Conservation (phyloP, 2,329 filamentous ascomycete genomes). For the Hypoxylon sp. region DNA sequence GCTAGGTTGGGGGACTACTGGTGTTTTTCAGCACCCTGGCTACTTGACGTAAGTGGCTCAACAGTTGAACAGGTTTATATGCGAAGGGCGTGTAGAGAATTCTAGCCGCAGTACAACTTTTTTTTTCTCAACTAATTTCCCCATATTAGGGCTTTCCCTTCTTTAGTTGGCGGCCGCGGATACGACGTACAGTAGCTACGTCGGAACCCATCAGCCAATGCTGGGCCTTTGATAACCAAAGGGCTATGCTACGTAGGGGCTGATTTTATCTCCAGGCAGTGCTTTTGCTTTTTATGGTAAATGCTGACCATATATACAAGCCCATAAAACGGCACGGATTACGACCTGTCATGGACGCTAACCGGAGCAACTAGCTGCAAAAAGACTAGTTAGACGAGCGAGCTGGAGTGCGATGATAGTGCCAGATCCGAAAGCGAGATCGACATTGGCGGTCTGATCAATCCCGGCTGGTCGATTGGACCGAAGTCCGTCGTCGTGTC, state of each 20-base stretch:
- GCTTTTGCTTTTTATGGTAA: not conserved
- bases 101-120: not conserved
- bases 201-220: not conserved
- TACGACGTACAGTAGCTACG: not conserved
- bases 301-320: not conserved
- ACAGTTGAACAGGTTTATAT: not conserved
- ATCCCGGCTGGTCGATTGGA: conserved; percentile 11
- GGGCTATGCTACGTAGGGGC: not conserved
- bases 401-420: not conserved
- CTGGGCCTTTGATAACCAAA: not conserved
- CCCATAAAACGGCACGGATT: not conserved
- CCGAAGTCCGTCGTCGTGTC: not conserved
- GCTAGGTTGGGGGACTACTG: not conserved
- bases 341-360: conserved; percentile 5
- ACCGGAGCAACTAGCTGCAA: not conserved
- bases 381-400: not conserved
- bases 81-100: not conserved
- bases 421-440: conserved; percentile 15
- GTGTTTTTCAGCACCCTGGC: not conserved
- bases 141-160: not conserved
- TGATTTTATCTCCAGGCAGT: not conserved
- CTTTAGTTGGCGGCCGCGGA: not conserved
- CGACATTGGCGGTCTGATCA: conserved; percentile 13
- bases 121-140: not conserved
- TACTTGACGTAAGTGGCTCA: not conserved